Evolutionary conservation across 331 rosid genomes (phyloP), one percentile per base, ranked within the genome.

Genomic region (Malus hybrid): DNA sequence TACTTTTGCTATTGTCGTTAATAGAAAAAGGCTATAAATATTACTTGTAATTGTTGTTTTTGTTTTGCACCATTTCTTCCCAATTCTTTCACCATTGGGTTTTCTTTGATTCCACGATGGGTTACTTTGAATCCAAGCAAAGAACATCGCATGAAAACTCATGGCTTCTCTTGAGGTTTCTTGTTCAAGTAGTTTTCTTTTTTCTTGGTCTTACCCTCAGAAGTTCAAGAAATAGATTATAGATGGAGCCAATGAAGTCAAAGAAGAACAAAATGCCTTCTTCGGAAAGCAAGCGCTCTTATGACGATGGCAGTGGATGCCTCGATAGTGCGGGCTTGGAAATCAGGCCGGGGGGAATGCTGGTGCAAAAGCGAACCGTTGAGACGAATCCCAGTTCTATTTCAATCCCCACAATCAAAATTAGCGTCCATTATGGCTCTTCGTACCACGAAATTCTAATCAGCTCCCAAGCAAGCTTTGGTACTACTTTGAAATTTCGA

Each of bases 261-360:
- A 80, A 36, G 72, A 70, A 69, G 34, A 48, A 50, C 27, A 74
- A 24, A 66, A 87, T 86, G 83, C 84, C 82, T 78, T 80, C 85
- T 0, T 75, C 70, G 28, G 52, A 28, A 28, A 28, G 29, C 29
- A 28, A 28, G 29, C 29, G 29, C 29, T 28, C 29, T 28, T 2
- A 28, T 5, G 79, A 15, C 6, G 77, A 15, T 28, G 29, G 20
- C 22, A 52, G 46, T 29, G 77, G 76, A 31, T 76, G 28, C 11
- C 28, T 70, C 2, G 72, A 39, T 33, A 60, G 22, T 13, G 82
- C 76, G 24, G 90, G 80, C 8, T 88, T 80, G 85, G 97, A 91
- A 69, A 55, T 91, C 36, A 87, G 96, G 77, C 98, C 98, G 5
- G 96, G 98, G 50, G 98, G 97, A 80, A 86, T 93, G 97, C 44